phyloP scores from a whole-genome alignment of 129 eudicot genomes.

The Centrapalus pauciflorus region DNA sequence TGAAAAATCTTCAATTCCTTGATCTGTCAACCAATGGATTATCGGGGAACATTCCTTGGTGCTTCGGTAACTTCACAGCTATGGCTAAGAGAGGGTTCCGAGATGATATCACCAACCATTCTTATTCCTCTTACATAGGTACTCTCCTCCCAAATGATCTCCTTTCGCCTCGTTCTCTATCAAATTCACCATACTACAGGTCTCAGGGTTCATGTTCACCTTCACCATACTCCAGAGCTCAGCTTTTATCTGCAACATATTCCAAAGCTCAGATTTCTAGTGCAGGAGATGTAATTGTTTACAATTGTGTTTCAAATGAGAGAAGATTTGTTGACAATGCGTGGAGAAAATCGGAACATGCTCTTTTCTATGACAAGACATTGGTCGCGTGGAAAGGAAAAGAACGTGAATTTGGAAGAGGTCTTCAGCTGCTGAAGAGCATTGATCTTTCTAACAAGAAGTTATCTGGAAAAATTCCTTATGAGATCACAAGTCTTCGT shows the following conservation, averaged over 20 bases:
- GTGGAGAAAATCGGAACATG: no score
- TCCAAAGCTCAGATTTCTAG: no score
- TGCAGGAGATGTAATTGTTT: no score
- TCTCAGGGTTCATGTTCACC: no score
- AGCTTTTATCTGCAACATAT: no score
- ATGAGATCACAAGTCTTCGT: slow-evolving; percentile 3
- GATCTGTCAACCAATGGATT: slow-evolving; percentile 27
- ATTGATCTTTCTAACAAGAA: slow-evolving; percentile 35
- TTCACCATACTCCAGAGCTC: no score
- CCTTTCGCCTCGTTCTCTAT: no score
- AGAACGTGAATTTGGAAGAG: background rate
- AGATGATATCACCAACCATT: background rate
- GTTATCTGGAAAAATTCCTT: slow-evolving; percentile 11
- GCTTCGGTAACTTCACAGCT: slow-evolving; percentile 14
- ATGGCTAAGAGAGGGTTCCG: background rate
- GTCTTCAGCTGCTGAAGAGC: slow-evolving; percentile 11
- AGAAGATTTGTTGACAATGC: no score
- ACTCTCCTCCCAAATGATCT: background rate
- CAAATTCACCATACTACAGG: no score
- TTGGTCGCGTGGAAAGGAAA: slow-evolving; percentile 24
- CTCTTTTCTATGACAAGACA: background rate
- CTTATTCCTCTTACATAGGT: background rate
- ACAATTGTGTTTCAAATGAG: no score
- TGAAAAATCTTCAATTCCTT: slow-evolving; percentile 20
- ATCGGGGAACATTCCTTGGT: slow-evolving; percentile 25